phyloP scores from a whole-genome alignment of 2,329 filamentous ascomycete species.

The Ophiocordyceps polyrhachis-furcata region DNA sequence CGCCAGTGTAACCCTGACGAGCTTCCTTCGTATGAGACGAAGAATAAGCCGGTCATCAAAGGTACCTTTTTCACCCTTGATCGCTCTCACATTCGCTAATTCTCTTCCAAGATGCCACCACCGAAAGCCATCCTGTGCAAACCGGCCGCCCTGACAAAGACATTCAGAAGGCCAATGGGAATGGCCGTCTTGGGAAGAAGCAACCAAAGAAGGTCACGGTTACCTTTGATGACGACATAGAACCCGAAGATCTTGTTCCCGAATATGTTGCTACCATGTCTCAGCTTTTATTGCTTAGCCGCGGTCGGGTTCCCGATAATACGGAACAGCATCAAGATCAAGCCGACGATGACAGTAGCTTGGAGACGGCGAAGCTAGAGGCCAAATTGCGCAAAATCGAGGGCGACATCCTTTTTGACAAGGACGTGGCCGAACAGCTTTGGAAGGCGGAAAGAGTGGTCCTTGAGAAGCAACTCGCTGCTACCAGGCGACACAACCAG shows the following conservation, averaged over 20 bases:
- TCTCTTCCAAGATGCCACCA: constrained; percentile 23
- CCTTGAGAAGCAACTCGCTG: constrained; percentile 42
- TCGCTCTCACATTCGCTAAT: constrained; percentile 1
- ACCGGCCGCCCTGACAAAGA: constrained; percentile 16
- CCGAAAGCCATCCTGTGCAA: constrained; percentile 24
- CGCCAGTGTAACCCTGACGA: constrained; percentile 51
- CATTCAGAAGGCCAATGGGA: constrained; percentile 6
- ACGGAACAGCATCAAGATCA: constrained; percentile 1
- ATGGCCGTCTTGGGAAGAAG: constrained; percentile 6
- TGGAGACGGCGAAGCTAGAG: constrained; percentile 44
- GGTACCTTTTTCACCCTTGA: constrained; percentile 8
- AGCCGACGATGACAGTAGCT: constrained; percentile 11
- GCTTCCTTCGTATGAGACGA: constrained; percentile 48
- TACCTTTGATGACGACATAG: constrained; percentile 49
- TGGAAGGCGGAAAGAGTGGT: constrained; percentile 43
- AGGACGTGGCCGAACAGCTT: constrained; percentile 39
- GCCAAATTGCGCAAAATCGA: constrained; percentile 63
- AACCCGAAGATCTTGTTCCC: constrained; percentile 56
- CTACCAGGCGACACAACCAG: constrained; percentile 20
- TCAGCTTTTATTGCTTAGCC: constrained; percentile 37
- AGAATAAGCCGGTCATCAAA: constrained; percentile 17
- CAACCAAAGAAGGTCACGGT: constrained; percentile 23
- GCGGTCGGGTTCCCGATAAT: constrained; percentile 2
- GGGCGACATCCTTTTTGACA: constrained; percentile 59
- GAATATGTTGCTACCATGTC: constrained; percentile 60